phyloP scores from a whole-genome alignment of 306 rosid species.

The Betula pendula region DNA sequence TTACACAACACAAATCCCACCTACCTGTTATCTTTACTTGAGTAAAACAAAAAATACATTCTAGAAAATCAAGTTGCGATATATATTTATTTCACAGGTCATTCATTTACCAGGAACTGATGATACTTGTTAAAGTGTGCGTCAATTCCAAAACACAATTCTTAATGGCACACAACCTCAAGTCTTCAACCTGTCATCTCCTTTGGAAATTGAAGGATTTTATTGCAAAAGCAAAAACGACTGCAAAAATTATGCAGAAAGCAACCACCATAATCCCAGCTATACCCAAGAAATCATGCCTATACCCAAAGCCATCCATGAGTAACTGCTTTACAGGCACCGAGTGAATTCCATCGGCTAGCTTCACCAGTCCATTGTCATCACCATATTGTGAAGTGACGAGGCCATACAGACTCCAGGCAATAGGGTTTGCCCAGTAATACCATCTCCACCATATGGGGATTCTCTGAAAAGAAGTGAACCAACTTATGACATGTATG shows the following conservation, averaged over 20 bases:
- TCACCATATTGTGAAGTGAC: constrained; percentile 83
- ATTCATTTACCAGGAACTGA: constrained; percentile 31
- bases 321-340: constrained; percentile 51
- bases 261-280: constrained; percentile 80
- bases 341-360: constrained; percentile 54
- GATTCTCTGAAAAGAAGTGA: constrained; percentile 64
- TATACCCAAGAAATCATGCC: constrained; percentile 72
- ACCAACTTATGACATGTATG: not conserved
- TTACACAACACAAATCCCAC: constrained; percentile 31
- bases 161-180: constrained; percentile 17
- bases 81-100: constrained; percentile 38
- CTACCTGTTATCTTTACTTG: constrained; percentile 27
- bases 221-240: constrained; percentile 84
- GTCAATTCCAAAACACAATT: constrained; percentile 8
- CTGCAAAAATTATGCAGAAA: constrained; percentile 80
- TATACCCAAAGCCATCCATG: constrained; percentile 65
- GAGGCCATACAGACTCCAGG: constrained; percentile 96
- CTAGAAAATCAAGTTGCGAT: constrained; percentile 31
- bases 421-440: constrained; percentile 96
- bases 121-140: constrained; percentile 22
- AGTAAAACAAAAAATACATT: not conserved
- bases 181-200: constrained; percentile 57
- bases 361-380: constrained; percentile 53
- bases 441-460: constrained; percentile 99
- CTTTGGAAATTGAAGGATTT: constrained; percentile 99